Evolutionary conservation across 2,329 filamentous ascomycete genomes (phyloP), one percentile per base, ranked within the genome.

Genomic region (Tolypocladium inflatum): DNA sequence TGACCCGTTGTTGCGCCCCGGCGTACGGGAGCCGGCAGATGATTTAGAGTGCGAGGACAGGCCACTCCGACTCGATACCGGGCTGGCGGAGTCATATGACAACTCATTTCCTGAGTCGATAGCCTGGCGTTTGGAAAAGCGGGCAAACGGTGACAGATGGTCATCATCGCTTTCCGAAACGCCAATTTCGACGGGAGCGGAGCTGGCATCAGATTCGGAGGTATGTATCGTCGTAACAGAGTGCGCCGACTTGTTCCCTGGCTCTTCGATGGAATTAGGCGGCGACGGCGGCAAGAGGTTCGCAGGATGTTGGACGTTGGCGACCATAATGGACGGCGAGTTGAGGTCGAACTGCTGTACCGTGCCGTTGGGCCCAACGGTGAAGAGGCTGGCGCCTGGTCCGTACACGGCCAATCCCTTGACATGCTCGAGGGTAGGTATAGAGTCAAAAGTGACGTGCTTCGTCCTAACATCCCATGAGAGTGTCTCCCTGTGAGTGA

Each of bases 381-480:
- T 97, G 74, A 99, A 99, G 30, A 99, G 80, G 8, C 84, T 89
- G n/a, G 93, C 93, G 8, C 89, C 91, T 1, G 92, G 88, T 1
- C 93, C 94, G 71, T 94, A 96, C 60, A 92, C 88, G 51, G 92
- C 88, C 50, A 99, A 81, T 19, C 90, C 93, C 62, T 84, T 83
- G 59, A 97, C 83, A 63, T 88, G 85, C 42, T 94, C 87, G 8
- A 92, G 80, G 1, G 91, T 97, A 7, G 92, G 91, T 58, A 97
- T 89, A 59, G 84, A 82, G 67, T 97, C 92, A 72, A 86, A 95
- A 3, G 91, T 92, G 65, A 99, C 91, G 68, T 96, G 88, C 71
- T 97, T 97, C n/a, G 94, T 99, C 62, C 92, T 84, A 51, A 99
- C 94, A 78, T 99, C 94, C 93, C 94, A 99, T 59, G 91, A 88